These are phyloP conservation scores for Vicia faba DNA, from an alignment of 306 rosid genomes.

Conservation along the genomic window DNA sequence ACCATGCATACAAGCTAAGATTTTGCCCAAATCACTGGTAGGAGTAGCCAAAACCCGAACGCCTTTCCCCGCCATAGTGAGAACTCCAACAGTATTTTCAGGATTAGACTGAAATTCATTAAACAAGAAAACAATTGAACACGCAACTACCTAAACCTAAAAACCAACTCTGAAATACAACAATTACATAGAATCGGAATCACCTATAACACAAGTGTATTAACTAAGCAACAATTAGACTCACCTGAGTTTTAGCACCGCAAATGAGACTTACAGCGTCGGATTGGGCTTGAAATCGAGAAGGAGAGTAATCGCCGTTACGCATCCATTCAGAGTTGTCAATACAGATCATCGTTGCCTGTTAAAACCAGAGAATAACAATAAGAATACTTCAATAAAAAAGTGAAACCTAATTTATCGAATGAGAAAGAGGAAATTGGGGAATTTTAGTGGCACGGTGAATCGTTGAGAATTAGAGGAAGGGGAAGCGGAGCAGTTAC, in stretches of 20 bases:
- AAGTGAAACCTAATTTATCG: constrained; percentile 54
- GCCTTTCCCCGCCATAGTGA: constrained; percentile 94
- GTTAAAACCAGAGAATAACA: neutral
- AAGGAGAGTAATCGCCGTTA: constrained; percentile 85
- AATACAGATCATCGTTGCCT: constrained; percentile 95
- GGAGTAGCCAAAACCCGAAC: constrained; percentile 92
- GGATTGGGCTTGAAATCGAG: constrained; percentile 87
- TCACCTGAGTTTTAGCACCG: constrained; percentile 96
- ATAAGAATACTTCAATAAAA: neutral
- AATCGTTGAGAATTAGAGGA: neutral
- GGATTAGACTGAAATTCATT: constrained; percentile 73
- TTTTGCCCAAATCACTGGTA: constrained; percentile 90
- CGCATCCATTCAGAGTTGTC: constrained; percentile 98
- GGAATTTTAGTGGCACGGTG: neutral
- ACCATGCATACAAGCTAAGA: constrained; percentile 94
- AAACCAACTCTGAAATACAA: neutral
- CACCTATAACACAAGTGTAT: constrained; percentile 3
- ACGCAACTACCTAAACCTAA: constrained; percentile 10
- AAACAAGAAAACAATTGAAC: constrained; percentile 7
- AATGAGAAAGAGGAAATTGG: neutral
- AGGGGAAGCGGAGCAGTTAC: constrained; percentile 34
- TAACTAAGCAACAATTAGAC: neutral
- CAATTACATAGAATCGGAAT: neutral
- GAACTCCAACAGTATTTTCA: constrained; percentile 89
- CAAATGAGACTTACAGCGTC: constrained; percentile 92